Evolutionary conservation across 352 stramenopile species (phyloP).

Genomic region (Labyrinthula sp.): DNA sequence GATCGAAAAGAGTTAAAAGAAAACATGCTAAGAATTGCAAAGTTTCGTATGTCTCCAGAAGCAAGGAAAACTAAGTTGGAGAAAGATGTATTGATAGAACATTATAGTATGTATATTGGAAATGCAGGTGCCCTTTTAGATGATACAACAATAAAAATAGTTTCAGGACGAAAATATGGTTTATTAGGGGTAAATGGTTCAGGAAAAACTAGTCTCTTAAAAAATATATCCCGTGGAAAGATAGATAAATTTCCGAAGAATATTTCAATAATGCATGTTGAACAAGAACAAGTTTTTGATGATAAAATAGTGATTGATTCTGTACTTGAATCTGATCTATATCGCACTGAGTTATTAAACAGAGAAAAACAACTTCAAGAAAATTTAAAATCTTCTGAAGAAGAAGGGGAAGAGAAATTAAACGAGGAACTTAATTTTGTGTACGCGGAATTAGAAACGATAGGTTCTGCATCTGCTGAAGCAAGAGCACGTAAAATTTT

Average conservation of each 20-base stretch:
- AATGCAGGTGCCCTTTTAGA: slow-evolving; percentile 96
- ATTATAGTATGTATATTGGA: slow-evolving; percentile 87
- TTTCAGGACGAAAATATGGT: slow-evolving; percentile 84
- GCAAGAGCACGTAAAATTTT: slow-evolving; percentile 80
- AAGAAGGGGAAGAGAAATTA: not conserved
- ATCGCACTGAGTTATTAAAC: slow-evolving; percentile 37
- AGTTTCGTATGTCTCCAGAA: too few species aligned
- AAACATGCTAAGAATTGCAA: too few species aligned
- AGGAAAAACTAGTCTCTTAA: slow-evolving; percentile 91
- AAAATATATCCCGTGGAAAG: slow-evolving; percentile 95
- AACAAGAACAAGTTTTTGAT: slow-evolving; percentile 95
- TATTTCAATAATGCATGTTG: slow-evolving; percentile 96
- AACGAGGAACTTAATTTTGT: slow-evolving; percentile 45
- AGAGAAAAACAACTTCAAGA: slow-evolving; percentile 33
- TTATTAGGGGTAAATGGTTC: slow-evolving; percentile 92
- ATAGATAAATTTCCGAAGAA: slow-evolving; percentile 82
- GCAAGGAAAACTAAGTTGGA: too few species aligned
- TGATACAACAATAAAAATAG: slow-evolving; percentile 87
- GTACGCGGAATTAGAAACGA: slow-evolving; percentile 81
- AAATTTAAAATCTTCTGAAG: slow-evolving; percentile 1
- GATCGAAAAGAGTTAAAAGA: too few species aligned
- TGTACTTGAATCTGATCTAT: slow-evolving; percentile 86
- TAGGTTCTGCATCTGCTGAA: slow-evolving; percentile 80
- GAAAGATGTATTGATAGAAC: slow-evolving; percentile 94
- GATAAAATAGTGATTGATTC: slow-evolving; percentile 89